Percentiles rank a stretch among this genome's conserved stretches.
These are phyloP conservation scores for Aulographum hederae DNA, from an alignment of 2,329 filamentous ascomycete genomes.

Conservation along the genomic window DNA sequence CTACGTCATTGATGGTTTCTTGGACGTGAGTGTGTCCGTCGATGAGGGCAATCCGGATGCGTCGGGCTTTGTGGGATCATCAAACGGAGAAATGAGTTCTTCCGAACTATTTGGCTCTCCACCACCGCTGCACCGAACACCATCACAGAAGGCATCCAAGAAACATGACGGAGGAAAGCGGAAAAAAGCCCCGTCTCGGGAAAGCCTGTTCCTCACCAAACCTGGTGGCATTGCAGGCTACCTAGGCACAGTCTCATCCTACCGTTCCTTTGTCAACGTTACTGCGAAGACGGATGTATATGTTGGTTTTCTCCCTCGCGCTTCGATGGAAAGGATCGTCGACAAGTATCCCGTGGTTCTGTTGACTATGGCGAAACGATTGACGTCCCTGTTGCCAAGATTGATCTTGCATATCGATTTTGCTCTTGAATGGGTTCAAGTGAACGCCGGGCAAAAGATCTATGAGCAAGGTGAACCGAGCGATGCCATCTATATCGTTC, in stretches of 20 bases:
- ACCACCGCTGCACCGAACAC: conserved; percentile 1
- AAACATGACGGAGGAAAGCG: conserved; percentile 20
- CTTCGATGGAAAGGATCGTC: conserved; percentile 75
- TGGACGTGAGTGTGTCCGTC: conserved; percentile 76
- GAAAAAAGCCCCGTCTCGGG: conserved; percentile 34
- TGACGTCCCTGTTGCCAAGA: conserved; percentile 75
- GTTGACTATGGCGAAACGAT: conserved; percentile 84
- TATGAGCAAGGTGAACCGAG: conserved; percentile 91
- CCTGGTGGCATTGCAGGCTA: conserved; percentile 90
- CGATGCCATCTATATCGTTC: conserved; percentile 93
- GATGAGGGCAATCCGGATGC: conserved; percentile 32
- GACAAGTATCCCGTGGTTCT: conserved; percentile 84
- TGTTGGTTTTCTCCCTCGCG: conserved; percentile 78
- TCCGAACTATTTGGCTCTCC: background rate
- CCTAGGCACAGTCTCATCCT: conserved; percentile 83
- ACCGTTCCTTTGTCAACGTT: conserved; percentile 90
- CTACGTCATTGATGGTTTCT: conserved; percentile 92
- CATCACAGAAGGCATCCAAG: conserved; percentile 8
- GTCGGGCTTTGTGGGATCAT: background rate
- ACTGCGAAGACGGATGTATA: conserved; percentile 97
- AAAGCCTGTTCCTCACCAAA: conserved; percentile 77
- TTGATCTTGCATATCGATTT: conserved; percentile 95
- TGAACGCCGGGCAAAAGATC: conserved; percentile 85
- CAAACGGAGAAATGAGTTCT: background rate
- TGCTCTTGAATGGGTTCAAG: conserved; percentile 93